Base-by-base conservation (phyloP, 805 yeast genomes). In the Barnettozyma sp. region DNA sequence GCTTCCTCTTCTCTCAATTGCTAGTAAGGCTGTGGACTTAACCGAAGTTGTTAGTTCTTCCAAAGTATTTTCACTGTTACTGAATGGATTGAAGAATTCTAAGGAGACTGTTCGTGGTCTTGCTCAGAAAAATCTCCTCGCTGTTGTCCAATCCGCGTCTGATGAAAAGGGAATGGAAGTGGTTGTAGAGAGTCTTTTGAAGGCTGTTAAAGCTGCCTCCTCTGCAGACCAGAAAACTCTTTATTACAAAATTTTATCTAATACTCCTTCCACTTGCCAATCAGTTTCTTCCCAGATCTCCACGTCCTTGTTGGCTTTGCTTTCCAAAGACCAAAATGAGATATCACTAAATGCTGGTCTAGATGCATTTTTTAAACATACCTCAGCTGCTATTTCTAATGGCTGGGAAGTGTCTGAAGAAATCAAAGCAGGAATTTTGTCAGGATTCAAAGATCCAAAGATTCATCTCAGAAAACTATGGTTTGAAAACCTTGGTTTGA, bases 311-410 rank as follows among this genome's bases (percentile, higher is more conserved):
- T 43, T 68, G 2, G 66, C 80, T 2, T 59, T 77, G n/a, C 63
- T 81, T 4, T 35, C 71, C 0, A 87, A 83, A 46, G 97, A 90
- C 49, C 73, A 76, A 30, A 84, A 86, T 47, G 97, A 90, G 50
- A 13, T 44, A 1, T 73, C 83, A 1, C 62, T 87, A 26, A 40
- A 60, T 3, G 60, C 65, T 4, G 61, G 76, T 39, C 61, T 80
- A 6, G 54, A 58, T 7, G 70, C 81, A 0, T 68, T 76, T 36
- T 65, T 76, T 26, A 42, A 44, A 2, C 77, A 73, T 43, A 62
- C 69, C 18, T 49, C 67, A 9, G 47, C 54, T 9, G 33, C 60
- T 3, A 41, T 62, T 16, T 40, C 46, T 2, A 34, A 40, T n/a
- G 41, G 46, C n/a, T 36, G 43, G 14, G 27, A 39, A 19, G 41